phyloP scores from a whole-genome alignment of 306 rosid genomes.

The Vigna trinervia region DNA sequence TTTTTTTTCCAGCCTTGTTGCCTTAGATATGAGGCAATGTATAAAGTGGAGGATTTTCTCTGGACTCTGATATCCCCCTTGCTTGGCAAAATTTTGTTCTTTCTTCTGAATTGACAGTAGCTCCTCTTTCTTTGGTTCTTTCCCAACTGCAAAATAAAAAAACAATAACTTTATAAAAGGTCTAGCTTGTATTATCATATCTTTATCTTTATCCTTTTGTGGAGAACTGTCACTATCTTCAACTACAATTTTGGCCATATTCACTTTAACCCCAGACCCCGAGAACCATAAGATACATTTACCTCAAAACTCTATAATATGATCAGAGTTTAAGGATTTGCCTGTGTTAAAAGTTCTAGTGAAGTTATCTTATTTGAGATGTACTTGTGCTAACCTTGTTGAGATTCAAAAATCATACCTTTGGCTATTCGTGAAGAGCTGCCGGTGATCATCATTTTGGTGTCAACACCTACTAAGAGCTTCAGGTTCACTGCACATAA shows the following conservation, averaged over 20 bases:
- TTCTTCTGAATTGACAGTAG: constrained; percentile 53
- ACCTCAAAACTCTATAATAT: too few species aligned
- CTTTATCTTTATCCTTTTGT: too few species aligned
- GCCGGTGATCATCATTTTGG: constrained; percentile 57
- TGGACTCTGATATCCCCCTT: constrained; percentile 54
- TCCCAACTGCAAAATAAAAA: constrained; percentile 44
- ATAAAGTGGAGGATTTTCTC: constrained; percentile 62
- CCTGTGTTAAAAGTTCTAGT: background rate
- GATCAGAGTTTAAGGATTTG: too few species aligned
- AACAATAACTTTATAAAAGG: background rate
- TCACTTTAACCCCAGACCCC: too few species aligned
- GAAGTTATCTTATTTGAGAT: background rate
- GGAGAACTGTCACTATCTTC: too few species aligned
- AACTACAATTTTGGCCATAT: too few species aligned
- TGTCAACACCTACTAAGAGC: constrained; percentile 53
- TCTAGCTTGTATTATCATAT: too few species aligned
- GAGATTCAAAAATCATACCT: constrained; percentile 46
- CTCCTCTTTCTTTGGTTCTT: constrained; percentile 46
- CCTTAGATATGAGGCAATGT: constrained; percentile 46
- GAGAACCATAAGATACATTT: too few species aligned
- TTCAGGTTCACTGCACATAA: constrained; percentile 64
- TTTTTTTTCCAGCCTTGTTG: constrained; percentile 42
- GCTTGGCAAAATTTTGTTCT: constrained; percentile 73
- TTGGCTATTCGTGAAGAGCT: constrained; percentile 43
- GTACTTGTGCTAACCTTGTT: background rate